Percentiles rank a stretch among this genome's conserved stretches.
These are phyloP conservation scores for Lolium perenne DNA, from an alignment of 176 grass and related monocot species.

Conservation along the genomic window DNA sequence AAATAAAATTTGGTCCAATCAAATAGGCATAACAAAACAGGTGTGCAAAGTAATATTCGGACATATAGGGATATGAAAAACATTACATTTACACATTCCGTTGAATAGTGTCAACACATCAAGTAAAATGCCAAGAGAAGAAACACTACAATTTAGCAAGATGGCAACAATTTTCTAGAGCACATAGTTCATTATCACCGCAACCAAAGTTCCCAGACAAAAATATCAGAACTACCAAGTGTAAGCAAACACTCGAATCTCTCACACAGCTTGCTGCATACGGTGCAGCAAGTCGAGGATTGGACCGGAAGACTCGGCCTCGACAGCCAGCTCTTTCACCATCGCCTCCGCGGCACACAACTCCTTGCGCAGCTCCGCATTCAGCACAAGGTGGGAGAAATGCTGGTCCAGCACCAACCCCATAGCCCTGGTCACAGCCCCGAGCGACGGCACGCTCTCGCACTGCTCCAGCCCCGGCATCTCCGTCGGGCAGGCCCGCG, in stretches of 20 bases:
- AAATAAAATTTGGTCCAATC: no score
- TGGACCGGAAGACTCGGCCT: slow-evolving; percentile 54
- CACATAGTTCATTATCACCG: slow-evolving; percentile 6
- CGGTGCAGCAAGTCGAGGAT: slow-evolving; percentile 44
- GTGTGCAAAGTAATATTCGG: no score
- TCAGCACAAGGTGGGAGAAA: slow-evolving; percentile 60
- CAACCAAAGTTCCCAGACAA: slow-evolving; percentile 23
- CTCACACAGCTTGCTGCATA: slow-evolving; percentile 24
- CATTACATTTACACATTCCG: no score
- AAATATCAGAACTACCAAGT: neutral
- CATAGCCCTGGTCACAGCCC: slow-evolving; percentile 50
- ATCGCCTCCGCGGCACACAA: slow-evolving; percentile 43
- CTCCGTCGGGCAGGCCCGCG: slow-evolving; percentile 5
- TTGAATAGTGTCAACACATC: no score
- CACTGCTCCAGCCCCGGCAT: slow-evolving; percentile 47
- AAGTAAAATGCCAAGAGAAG: neutral
- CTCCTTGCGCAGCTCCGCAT: slow-evolving; percentile 60
- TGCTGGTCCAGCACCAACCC: slow-evolving; percentile 38
- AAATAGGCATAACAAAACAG: no score
- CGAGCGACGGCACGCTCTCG: slow-evolving; percentile 36
- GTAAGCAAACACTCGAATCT: neutral
- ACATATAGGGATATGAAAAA: no score
- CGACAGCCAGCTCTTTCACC: slow-evolving; percentile 48
- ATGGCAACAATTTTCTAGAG: neutral
- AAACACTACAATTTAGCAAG: neutral